Evolutionary conservation across 257 asterid genomes (phyloP).

Genomic region (Pogostemon cablin): DNA sequence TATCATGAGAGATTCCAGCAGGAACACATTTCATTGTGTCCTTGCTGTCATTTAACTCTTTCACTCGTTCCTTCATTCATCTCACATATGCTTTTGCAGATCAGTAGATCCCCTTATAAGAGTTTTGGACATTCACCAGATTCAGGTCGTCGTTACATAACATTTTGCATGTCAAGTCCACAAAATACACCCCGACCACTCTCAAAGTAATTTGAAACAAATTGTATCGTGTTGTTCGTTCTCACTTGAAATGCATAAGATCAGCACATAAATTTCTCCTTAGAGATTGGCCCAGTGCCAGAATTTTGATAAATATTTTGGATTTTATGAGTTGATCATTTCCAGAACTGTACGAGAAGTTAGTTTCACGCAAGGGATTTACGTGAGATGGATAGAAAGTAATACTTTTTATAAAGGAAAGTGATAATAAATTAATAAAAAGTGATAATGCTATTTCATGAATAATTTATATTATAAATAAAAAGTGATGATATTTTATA

Average conservation of each 20-base stretch:
- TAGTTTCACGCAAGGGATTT: background rate
- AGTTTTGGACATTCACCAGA: conserved; percentile 7
- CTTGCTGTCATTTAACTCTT: background rate
- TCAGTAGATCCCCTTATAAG: background rate
- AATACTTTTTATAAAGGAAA: no score
- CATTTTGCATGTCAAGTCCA: conserved; percentile 7
- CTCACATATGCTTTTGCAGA: conserved; percentile 9
- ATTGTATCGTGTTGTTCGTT: background rate
- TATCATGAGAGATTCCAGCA: conserved; percentile 30
- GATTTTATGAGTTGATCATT: background rate
- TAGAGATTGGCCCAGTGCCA: conserved; percentile 18
- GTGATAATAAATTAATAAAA: no score
- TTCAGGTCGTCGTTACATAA: conserved; percentile 17
- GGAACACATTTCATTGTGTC: conserved; percentile 17
- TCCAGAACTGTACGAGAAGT: background rate
- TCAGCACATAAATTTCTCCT: background rate
- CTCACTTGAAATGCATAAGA: conserved; percentile 7
- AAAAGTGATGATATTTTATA: no score
- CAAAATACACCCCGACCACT: background rate
- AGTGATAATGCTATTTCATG: no score
- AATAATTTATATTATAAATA: no score
- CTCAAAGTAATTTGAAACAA: conserved; percentile 11
- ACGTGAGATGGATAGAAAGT: no score
- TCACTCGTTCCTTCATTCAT: conserved; percentile 2
- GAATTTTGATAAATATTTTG: conserved; percentile 25